Conservation (phyloP, 805 yeast genomes). For the Saccharomycopsis guyanensis region DNA sequence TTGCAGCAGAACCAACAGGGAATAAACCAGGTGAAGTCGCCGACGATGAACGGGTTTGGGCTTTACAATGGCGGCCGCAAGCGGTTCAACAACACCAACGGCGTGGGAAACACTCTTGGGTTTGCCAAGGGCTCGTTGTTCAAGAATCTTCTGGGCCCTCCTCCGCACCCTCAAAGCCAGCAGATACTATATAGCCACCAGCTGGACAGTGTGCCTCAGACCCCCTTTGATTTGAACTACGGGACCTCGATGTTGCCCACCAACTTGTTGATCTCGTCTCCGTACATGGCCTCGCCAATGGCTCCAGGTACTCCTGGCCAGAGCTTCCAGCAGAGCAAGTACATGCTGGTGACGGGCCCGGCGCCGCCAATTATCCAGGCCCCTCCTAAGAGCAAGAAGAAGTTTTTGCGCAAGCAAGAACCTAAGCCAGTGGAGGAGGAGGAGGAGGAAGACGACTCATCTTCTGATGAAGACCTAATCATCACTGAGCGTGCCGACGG, state of each 20-base stretch:
- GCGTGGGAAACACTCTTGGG: not conserved
- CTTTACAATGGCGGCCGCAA: not conserved
- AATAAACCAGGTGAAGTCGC: not conserved
- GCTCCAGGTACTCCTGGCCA: constrained; percentile 18
- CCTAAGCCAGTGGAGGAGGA: constrained; percentile 3
- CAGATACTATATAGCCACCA: constrained; percentile 13
- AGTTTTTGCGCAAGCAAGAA: not conserved
- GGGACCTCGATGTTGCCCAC: constrained; percentile 58
- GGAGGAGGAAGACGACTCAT: not conserved
- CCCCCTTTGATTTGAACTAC: constrained; percentile 54
- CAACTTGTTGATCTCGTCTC: constrained; percentile 53
- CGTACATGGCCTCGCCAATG: constrained; percentile 31
- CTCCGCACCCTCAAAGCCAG: constrained; percentile 12
- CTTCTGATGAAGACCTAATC: constrained; percentile 3
- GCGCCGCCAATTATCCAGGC: constrained; percentile 20
- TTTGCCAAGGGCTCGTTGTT: not conserved
- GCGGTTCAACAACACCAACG: not conserved
- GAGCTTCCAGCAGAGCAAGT: constrained; percentile 8
- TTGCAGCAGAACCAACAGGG: not conserved
- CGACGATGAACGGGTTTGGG: not conserved
- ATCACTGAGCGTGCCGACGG: constrained; percentile 6
- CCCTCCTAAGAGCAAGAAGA: constrained; percentile 18
- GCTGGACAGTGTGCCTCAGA: constrained; percentile 29
- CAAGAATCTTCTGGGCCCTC: not conserved
- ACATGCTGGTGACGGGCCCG: constrained; percentile 17